Percentiles rank a stretch among this genome's conserved stretches.
Conservation (phyloP, 2,329 filamentous ascomycete genomes). For the Byssothecium circinans region DNA sequence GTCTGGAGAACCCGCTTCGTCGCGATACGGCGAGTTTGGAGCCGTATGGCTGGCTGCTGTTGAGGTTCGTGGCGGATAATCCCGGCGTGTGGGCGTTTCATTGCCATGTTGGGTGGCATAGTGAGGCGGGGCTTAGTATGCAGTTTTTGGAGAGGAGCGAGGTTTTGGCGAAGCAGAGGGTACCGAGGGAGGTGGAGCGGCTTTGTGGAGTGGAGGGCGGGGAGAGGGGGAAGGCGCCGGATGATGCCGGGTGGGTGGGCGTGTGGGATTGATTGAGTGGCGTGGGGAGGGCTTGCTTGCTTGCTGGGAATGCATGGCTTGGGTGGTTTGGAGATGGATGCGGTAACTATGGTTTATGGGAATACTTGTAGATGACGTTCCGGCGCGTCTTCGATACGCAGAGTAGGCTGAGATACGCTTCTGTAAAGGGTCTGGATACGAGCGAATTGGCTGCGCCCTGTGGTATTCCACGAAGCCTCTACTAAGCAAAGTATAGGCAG, state of each 20-base stretch:
- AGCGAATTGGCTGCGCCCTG: too few relatives aligned
- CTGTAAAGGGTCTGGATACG: too few relatives aligned
- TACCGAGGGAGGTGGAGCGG: conserved; percentile 50
- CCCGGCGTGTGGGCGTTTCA: conserved; percentile 65
- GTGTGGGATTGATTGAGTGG: conserved; percentile 12
- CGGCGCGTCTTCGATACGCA: too few relatives aligned
- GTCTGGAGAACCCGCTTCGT: conserved; percentile 53
- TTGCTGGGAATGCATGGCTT: too few relatives aligned
- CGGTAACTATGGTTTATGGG: too few relatives aligned
- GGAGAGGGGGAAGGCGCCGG: conserved; percentile 53
- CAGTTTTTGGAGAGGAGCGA: conserved; percentile 58
- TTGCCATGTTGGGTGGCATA: conserved; percentile 72
- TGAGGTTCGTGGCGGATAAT: conserved; percentile 64
- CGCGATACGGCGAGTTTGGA: conserved; percentile 69
- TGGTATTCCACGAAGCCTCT: too few relatives aligned
- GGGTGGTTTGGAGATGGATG: too few relatives aligned
- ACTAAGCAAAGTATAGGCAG: too few relatives aligned
- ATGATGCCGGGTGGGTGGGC: conserved; percentile 53
- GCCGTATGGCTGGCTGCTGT: conserved; percentile 67
- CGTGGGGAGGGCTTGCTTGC: too few relatives aligned
- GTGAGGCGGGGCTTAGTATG: conserved; percentile 52
- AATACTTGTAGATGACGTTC: too few relatives aligned
- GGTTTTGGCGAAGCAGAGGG: conserved; percentile 45
- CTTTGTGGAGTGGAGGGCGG: conserved; percentile 54
- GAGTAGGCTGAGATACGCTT: too few relatives aligned